Base-by-base conservation (phyloP, 1,284 basidiomycete species). In the Pseudozyma flocculosa region DNA sequence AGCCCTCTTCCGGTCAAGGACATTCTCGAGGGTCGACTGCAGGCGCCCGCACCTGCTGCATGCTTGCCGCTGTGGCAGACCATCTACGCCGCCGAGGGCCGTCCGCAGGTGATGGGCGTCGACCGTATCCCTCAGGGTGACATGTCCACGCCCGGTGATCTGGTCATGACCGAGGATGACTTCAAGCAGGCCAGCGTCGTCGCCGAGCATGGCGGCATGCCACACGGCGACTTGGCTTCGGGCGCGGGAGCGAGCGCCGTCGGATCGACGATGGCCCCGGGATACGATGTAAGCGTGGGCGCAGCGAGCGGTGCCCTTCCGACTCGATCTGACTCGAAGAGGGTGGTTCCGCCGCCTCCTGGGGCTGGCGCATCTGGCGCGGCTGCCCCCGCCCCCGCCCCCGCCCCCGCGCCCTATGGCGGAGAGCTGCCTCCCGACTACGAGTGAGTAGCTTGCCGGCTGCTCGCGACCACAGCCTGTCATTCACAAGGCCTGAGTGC, bases 11-110 rank as follows among this genome's bases (percentile, higher is more conserved):
- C 46, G n/a, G 58, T 55, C 9, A 41, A 44, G 5, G 47, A 62
- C 10, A 59, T 75, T 19, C 58, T 75, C 17, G 54, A 62, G 5
- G 71, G 71, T 13, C 61, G 61, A 32, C 49, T 73, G 2, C 48
- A 30, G 11, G 30, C 45, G 40, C 60, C 66, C 41, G 50, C 50
- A 26, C 53, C 72, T 3, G 23, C 50, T 14, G 63, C 60, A 0
- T 61, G 63, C 18, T 49, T 54, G 42, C 72, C 74, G 2, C 61
- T 76, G 1, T 69, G 72, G 61, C 68, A 73, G 57, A 73, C 74
- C 4, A 50, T 76, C 38, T 75, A 72, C 29, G 64, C 64, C 22
- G 71, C 61, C 26, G 74, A 76, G 44, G 74, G 71, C 4, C 46
- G 70, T 14, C 60, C 72, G 0, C 50, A 68, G 22, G 21, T 68